These are phyloP conservation scores for Paracorniculantispora psalliotae DNA, from an alignment of 2,329 filamentous ascomycete genomes.

Conservation along the genomic window DNA sequence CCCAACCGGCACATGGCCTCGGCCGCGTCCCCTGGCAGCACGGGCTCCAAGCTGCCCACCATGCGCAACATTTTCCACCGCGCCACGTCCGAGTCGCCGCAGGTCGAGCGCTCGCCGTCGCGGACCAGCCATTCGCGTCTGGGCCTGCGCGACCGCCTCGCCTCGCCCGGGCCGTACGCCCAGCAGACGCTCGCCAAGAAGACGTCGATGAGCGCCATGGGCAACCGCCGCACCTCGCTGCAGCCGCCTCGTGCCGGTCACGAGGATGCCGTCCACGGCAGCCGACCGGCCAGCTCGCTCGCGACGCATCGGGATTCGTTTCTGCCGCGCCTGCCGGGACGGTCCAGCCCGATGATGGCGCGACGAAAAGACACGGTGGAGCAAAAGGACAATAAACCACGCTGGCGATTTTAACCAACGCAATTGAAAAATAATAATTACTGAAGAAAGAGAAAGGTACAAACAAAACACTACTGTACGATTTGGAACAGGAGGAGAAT, in stretches of 20 bases:
- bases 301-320: conserved; percentile 47
- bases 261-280: conserved; percentile 27
- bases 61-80: conserved; percentile 45
- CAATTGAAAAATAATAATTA: neutral
- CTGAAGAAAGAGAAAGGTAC: neutral
- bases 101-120: conserved; percentile 41
- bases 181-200: conserved; percentile 40
- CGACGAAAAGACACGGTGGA: conserved; percentile 33
- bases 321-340: conserved; percentile 37
- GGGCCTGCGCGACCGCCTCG: conserved; percentile 49
- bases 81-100: conserved; percentile 44
- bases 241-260: conserved; percentile 39
- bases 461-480: neutral
- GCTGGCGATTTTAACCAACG: conserved; percentile 40
- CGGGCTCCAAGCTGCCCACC: conserved; percentile 42
- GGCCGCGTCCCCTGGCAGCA: conserved; percentile 35
- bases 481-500: neutral
- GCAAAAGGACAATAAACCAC: conserved; percentile 40
- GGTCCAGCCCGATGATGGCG: conserved; percentile 26
- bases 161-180: conserved; percentile 44
- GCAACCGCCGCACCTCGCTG: conserved; percentile 48
- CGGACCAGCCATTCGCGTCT: conserved; percentile 40
- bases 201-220: conserved; percentile 23
- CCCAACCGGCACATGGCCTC: conserved; percentile 39
- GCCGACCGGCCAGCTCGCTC: conserved; percentile 54